These are phyloP conservation scores for Geotrichum australiense DNA, from an alignment of 1,139 yeast genomes.

Conservation along the genomic window DNA sequence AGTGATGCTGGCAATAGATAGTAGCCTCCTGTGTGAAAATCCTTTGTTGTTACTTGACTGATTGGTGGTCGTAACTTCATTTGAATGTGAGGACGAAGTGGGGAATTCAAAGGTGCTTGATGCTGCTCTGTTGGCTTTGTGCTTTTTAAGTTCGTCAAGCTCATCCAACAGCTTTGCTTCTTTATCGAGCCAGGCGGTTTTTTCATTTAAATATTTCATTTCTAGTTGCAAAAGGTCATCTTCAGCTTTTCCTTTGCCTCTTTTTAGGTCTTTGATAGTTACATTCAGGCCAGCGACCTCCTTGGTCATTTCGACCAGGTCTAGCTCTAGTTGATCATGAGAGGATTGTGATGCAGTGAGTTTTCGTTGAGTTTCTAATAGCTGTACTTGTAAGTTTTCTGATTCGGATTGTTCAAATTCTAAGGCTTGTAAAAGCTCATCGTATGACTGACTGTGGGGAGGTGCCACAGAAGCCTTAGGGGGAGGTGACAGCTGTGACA, in stretches of 20 bases:
- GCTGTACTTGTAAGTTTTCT: slow-evolving; percentile 22
- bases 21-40: slow-evolving; percentile 12
- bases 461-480: no score
- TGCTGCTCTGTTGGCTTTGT: not conserved
- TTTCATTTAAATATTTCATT: slow-evolving; percentile 31
- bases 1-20: slow-evolving; percentile 10
- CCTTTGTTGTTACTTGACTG: not conserved
- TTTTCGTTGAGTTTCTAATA: slow-evolving; percentile 22
- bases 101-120: slow-evolving; percentile 3
- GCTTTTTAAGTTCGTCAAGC: slow-evolving; percentile 7
- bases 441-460: not conserved
- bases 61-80: not conserved
- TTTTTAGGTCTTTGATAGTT: slow-evolving; percentile 24
- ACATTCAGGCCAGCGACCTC: slow-evolving; percentile 21
- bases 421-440: slow-evolving; percentile 23
- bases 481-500: no score
- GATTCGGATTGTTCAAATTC: slow-evolving; percentile 28
- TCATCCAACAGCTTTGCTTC: slow-evolving; percentile 24
- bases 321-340: slow-evolving; percentile 30
- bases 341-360: slow-evolving; percentile 21
- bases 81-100: not conserved
- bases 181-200: slow-evolving; percentile 31
- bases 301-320: slow-evolving; percentile 27
- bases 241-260: slow-evolving; percentile 25
- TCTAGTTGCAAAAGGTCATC: slow-evolving; percentile 26